phyloP scores from a whole-genome alignment of 2,329 filamentous ascomycete genomes.

The Xylaria digitata region DNA sequence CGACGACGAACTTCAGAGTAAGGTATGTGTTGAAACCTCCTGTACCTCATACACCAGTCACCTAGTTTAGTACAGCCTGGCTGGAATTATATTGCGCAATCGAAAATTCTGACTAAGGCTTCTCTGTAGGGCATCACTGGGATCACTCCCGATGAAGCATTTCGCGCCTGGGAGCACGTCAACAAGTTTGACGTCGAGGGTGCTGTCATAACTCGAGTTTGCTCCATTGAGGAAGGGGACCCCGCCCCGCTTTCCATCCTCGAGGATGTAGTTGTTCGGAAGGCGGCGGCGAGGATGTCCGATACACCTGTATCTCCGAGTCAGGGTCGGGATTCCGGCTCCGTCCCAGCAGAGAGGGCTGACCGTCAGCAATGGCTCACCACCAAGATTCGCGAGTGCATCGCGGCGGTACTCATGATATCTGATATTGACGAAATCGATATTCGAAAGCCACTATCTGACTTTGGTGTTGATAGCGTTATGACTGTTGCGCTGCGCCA shows the following conservation, averaged over 20 bases:
- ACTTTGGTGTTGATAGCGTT: constrained; percentile 55
- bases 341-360: constrained; percentile 25
- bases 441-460: constrained; percentile 47
- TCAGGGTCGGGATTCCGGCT: constrained; percentile 15
- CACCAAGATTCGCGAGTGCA: constrained; percentile 49
- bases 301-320: background rate
- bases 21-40: constrained; percentile 27
- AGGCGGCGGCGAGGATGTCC: constrained; percentile 26
- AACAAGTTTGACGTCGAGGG: constrained; percentile 52
- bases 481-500: constrained; percentile 53
- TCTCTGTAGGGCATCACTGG: constrained; percentile 52
- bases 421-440: constrained; percentile 50
- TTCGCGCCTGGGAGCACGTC: constrained; percentile 55
- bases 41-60: no score
- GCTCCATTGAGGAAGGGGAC: background rate
- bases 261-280: background rate
- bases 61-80: no score
- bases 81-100: no score
- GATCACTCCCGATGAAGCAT: constrained; percentile 54
- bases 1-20: constrained; percentile 36
- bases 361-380: constrained; percentile 50
- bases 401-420: constrained; percentile 52
- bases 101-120: no score
- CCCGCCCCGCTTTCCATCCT: background rate
- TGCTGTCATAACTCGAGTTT: constrained; percentile 49